Evolutionary conservation across 2,329 filamentous ascomycete species (phyloP).

Genomic region (Chaetomium strumarium): DNA sequence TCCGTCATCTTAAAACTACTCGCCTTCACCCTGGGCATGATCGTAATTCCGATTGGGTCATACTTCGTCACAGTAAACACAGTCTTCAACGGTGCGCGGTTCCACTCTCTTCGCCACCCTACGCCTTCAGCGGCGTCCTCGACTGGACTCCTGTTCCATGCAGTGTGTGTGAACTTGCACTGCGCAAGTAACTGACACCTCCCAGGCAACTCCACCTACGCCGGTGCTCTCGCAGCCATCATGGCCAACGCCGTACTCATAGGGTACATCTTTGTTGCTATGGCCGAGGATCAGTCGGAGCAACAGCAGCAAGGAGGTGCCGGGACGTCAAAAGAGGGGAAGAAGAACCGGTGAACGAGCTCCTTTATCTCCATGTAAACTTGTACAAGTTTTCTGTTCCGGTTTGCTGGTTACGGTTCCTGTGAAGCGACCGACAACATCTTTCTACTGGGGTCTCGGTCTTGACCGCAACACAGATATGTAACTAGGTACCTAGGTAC

Average conservation of each 20-base stretch:
- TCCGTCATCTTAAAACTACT: conserved; percentile 87
- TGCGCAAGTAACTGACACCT: background rate
- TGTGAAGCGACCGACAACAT: too few relatives aligned
- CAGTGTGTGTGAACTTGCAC: background rate
- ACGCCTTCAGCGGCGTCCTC: background rate
- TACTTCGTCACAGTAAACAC: conserved; percentile 78
- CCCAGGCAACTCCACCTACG: conserved; percentile 75
- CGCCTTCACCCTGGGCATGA: conserved; percentile 86
- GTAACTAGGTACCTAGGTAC: too few relatives aligned
- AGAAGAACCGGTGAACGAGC: conserved; percentile 42
- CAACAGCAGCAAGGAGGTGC: conserved; percentile 37
- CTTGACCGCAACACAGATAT: too few relatives aligned
- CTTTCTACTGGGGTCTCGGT: too few relatives aligned
- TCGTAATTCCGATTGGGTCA: conserved; percentile 76
- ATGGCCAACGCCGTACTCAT: conserved; percentile 89
- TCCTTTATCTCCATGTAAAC: background rate
- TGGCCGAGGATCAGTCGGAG: conserved; percentile 70
- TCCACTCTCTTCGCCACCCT: background rate
- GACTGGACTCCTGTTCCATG: background rate
- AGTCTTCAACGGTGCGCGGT: conserved; percentile 66
- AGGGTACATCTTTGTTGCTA: conserved; percentile 85
- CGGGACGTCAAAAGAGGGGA: conserved; percentile 25
- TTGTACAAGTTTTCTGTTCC: background rate
- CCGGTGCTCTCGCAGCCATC: conserved; percentile 77
- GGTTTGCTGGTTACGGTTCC: too few relatives aligned